Conservation (phyloP, 768 basidiomycete genomes). For the Trametes cingulata region DNA sequence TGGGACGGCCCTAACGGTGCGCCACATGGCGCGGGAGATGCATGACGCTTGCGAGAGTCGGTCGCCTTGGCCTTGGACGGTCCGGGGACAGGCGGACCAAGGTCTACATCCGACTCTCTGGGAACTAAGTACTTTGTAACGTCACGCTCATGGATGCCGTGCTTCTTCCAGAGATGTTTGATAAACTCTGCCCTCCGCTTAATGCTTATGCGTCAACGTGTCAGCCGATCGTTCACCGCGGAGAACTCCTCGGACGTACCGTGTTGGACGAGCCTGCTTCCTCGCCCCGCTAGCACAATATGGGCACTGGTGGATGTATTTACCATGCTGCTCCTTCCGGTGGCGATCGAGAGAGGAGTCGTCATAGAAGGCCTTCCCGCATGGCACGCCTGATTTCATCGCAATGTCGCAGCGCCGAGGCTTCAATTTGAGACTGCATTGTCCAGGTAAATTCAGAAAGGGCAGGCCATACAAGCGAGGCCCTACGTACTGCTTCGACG, state of each 20-base stretch:
- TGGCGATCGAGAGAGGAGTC: slow-evolving; percentile 19
- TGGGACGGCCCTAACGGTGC: background rate
- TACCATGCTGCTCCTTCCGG: slow-evolving; percentile 11
- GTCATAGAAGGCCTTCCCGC: slow-evolving; percentile 6
- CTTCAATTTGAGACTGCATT: slow-evolving; percentile 30
- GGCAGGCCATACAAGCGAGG: no score
- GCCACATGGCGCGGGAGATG: no score
- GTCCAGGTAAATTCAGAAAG: no score
- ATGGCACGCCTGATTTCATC: background rate
- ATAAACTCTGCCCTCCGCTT: background rate
- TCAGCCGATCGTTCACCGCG: no score
- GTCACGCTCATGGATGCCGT: background rate
- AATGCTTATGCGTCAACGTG: no score
- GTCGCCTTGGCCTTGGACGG: background rate
- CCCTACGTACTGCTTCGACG: no score
- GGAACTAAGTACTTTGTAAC: background rate
- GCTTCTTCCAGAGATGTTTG: background rate
- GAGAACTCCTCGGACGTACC: background rate
- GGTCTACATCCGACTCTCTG: background rate
- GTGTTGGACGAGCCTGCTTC: background rate
- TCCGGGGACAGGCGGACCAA: background rate
- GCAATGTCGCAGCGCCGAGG: slow-evolving; percentile 46
- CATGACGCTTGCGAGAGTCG: background rate
- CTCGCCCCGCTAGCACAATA: slow-evolving; percentile 45
- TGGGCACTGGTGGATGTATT: slow-evolving; percentile 36